Base-by-base conservation (phyloP, 1,284 basidiomycete genomes). In the Coniferiporia weirii region DNA sequence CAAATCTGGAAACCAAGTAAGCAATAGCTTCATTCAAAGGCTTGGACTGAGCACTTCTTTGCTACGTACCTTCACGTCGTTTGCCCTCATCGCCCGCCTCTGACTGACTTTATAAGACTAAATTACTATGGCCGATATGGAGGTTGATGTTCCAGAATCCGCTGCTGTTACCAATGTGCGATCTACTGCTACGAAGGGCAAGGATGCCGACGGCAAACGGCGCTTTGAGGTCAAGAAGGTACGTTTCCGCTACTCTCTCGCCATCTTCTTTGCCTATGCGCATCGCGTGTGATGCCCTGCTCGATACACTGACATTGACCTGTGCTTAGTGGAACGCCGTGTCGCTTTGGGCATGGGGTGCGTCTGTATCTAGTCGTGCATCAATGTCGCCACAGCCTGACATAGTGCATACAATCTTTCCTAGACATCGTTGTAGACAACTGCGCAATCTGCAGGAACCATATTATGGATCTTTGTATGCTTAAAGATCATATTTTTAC, bases 381-480 rank as follows among this genome's bases (percentile, higher is more conserved):
- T 8, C 12, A 8, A 12, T 32, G 34, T 36, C 52, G 47, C 44
- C 44, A 46, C 19, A 9, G 17, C 8, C 38, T 40, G 19, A 20
- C 45, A 19, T 20, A 3, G 40, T 19, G 13, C 32, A 38, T 22
- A 22, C 17, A 8, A 13, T 54, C 52, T 43, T 61, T 45, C 15
- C 2, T 66, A 94, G 93, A 95, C 71, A 95, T 96, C 68, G 93
- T 95, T 62, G 93, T 96, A 56, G 94, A 96, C 73, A 97, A 95
- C 74, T 97, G 93, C 67, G 93, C 94, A 51, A 96, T 96, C 73
- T 95, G 93, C 79, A 84, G 92, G 70, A 96, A 95, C 73, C 95
- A 98, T 71, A 98, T 98, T 77, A 98, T 98, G 95, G 95, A 98
- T 74, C 87, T 97, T 53, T 98, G 95, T 96, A 69, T 68, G 90